Conservation (phyloP, 768 basidiomycete genomes). For the Termitomyces sp. region DNA sequence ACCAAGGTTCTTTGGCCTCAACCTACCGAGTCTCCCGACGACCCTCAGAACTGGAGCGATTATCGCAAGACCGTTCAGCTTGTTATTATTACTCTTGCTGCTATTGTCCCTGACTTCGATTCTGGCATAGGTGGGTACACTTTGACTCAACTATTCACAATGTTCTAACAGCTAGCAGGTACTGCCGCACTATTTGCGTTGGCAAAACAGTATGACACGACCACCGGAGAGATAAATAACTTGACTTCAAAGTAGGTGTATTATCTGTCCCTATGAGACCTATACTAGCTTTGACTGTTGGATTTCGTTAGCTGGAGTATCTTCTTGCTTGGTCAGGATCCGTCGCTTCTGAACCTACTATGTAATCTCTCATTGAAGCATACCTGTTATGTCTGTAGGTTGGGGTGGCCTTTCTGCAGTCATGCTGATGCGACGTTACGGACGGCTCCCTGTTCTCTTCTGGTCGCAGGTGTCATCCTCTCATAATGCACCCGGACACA, state of each 20-base stretch:
- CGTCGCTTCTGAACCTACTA: background rate
- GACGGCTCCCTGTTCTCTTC: slow-evolving; percentile 65
- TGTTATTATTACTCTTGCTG: slow-evolving; percentile 58
- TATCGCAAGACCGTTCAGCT: slow-evolving; percentile 53
- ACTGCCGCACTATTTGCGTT: slow-evolving; percentile 62
- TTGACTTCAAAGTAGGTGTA: slow-evolving; percentile 50
- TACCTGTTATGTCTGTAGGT: slow-evolving; percentile 26
- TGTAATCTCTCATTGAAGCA: background rate
- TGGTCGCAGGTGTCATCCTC: slow-evolving; percentile 62
- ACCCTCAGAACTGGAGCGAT: slow-evolving; percentile 65
- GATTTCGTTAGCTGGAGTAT: slow-evolving; percentile 52
- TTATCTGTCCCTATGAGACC: background rate
- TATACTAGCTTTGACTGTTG: background rate
- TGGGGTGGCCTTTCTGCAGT: slow-evolving; percentile 59
- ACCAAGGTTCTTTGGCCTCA: slow-evolving; percentile 68
- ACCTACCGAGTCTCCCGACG: slow-evolving; percentile 54
- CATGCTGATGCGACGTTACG: slow-evolving; percentile 59
- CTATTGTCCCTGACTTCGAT: slow-evolving; percentile 66
- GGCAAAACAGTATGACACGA: slow-evolving; percentile 52
- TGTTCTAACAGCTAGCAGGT: slow-evolving; percentile 26
- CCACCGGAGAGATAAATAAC: slow-evolving; percentile 54
- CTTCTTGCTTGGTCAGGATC: slow-evolving; percentile 47
- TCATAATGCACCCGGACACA: background rate
- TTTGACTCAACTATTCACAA: background rate
- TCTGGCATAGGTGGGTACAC: slow-evolving; percentile 50